These are phyloP conservation scores for Meripilus lineatus DNA, from an alignment of 1,284 basidiomycete species.

Conservation along the genomic window DNA sequence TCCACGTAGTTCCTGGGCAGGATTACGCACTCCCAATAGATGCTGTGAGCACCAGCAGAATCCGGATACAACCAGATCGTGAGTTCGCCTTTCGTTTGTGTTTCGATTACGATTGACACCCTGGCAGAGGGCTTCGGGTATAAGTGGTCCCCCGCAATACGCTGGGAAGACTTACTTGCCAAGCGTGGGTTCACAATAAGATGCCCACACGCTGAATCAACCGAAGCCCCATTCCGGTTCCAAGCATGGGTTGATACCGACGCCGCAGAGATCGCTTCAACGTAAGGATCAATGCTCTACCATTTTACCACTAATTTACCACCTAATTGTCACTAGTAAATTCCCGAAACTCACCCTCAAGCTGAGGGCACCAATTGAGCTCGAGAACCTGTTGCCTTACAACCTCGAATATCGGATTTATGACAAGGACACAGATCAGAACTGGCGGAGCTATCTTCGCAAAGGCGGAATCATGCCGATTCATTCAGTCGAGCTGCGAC, in stretches of 20 bases:
- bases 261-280: constrained; percentile 52
- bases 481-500: constrained; percentile 93
- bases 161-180: constrained; percentile 89
- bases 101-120: constrained; percentile 5
- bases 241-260: constrained; percentile 91
- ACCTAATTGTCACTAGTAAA: constrained; percentile 42
- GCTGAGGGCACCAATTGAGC: constrained; percentile 92
- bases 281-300: constrained; percentile 36
- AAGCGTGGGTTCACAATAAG: constrained; percentile 77
- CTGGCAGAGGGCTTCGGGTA: constrained; percentile 87
- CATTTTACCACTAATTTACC: constrained; percentile 1
- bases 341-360: constrained; percentile 84
- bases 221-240: constrained; percentile 93
- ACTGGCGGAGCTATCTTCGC: constrained; percentile 89
- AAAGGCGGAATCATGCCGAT: constrained; percentile 96
- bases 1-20: constrained; percentile 67
- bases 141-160: constrained; percentile 87
- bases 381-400: constrained; percentile 96
- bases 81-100: constrained; percentile 28
- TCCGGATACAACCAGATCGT: constrained; percentile 93
- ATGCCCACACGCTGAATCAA: constrained; percentile 79
- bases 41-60: constrained; percentile 78
- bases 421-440: constrained; percentile 92
- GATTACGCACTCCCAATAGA: constrained; percentile 91
- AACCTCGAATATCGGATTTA: constrained; percentile 96